Evolutionary conservation across 176 grass and related monocot species (phyloP), one percentile per base, ranked within the genome.

Genomic region (Poa pratensis): DNA sequence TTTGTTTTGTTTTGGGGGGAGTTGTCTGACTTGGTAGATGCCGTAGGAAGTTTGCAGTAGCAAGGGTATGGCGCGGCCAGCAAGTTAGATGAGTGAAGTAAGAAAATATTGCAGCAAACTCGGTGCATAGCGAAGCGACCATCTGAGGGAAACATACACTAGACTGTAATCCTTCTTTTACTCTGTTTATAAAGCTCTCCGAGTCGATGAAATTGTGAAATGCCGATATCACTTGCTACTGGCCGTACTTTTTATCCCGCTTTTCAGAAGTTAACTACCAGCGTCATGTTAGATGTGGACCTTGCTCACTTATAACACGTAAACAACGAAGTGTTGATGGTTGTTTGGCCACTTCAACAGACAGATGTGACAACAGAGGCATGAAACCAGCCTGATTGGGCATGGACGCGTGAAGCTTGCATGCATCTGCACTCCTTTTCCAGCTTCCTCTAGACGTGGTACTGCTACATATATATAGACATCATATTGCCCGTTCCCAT

Each of bases 351-450:
- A 63, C 60, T 63, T 63, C 60, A 63, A 28, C 13, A 15, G 12
- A 1, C 5, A 12, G 24, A 63, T 12, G 60, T 63, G 1, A 28
- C 60, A 28, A 2, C 60, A 28, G 60, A 63, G 60, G 60, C 60
- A 63, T 63, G 60, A 63, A 63, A 63, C 60, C 60, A 63, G 60
- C 60, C 60, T 28, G 26, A 63, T 63, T 63, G 5, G 60, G 60
- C 60, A 63, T 63, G 60, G 60, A 63, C 23, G 60, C 60, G 60
- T 63, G 59, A 63, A 63, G 60, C 60, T 63, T 63, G 60, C 60
- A 63, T 63, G 60, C 60, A 63, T 63, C 5, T 3, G 24, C 11
- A 28, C 14, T 15, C 12, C 24, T 63, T 60, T 28, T 63, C 24
- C 60, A 63, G 60, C 24, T 62, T 27, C 23, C 0, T 23, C 32